Base-by-base conservation (phyloP, 73 alveolate species). In the Tetrahymena malaccensis region DNA sequence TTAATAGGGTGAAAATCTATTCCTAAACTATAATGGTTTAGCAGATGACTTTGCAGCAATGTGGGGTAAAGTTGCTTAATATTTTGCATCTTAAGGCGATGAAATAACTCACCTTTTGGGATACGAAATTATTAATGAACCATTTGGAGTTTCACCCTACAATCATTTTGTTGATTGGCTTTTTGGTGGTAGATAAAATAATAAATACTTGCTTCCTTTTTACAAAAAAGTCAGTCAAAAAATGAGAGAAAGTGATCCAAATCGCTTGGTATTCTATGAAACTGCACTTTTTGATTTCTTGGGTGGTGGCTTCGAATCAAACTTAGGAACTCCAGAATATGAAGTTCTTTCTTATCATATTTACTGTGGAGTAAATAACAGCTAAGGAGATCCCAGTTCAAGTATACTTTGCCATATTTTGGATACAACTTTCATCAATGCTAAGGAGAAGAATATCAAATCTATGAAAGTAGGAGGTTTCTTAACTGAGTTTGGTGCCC, bases 81-180 rank as follows among this genome's bases (percentile, higher is more conserved):
- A 96, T 84, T 98, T 98, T 96, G 96, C 85, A n/a, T 70, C 89
- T 70, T 11, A 27, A 12, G 89, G 89, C n/a, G 95, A 44, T 34
- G 95, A 35, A 37, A 97, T 97, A 95, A 43, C 94, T 43, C 97
- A 96, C 96, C 97, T 98, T 4, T 83, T 98, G 34, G 99, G 99
- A 33, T 98, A 98, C 94, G 99, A 98, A 93, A 96, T 98, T 40
- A 96, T 98, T 96, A 98, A 98, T 97, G 99, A 98, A 93, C 99
- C 99, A 6, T 95, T 96, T 58, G 97, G 98, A 34, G 99, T 98
- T 27, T 98, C 97, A 22, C 93, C 96, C 27, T 97, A 96, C 94
- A 96, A 96, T 55, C 97, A 97, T 93, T 70, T 95, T 50, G 96
- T 25, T 85, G 97, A 94, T 95, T 97, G 93, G 50, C 97, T 94